Evolutionary conservation across 345 rosid species (phyloP), one percentile per base, ranked within the genome.

Genomic region (Arabis hirsuta): DNA sequence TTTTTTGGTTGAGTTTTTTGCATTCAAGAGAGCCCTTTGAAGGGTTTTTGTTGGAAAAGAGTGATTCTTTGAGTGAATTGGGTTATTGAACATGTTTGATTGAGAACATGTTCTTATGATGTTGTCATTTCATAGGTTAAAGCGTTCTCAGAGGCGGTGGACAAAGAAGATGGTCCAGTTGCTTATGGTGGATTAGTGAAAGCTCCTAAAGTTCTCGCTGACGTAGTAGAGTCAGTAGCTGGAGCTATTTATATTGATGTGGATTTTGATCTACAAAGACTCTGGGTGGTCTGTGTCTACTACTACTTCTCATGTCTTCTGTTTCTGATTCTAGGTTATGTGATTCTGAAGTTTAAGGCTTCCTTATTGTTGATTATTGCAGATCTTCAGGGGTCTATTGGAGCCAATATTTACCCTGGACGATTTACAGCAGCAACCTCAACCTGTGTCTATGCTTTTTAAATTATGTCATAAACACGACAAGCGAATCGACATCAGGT

Each of bases 181-280:
- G 68, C 68, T 0, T 70, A 88, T 63, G 93, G 96, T 24, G 97
- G 96, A 22, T 67, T 81, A 29, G 74, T 88, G 34, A 88, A 87
- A 83, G 98, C 96, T 3, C 96, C 98, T 0, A 90, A 92, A 81
- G 68, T 90, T 59, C 88, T 92, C 3, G 96, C 98, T 12, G 93
- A 92, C 24, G 72, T 90, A 9, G 79, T 90, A 3, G 98, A 92
- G 67, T 83, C 98, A 43, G 16, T 92, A 36, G 96, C 88, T 0
- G 96, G 89, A 61, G 97, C 97, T 5, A 52, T 92, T 12, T 92
- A 81, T 29, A 32, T 88, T 4, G 98, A 92, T 54, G 16, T 87
- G 36, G 36, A 74, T 32, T 85, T 81, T 55, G 87, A 90, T 81
- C 84, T 90, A 7, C 73, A 72, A 69, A 80, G 46, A 14, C 71